Conservation (phyloP, 257 asterid genomes). For the Knoxia roxburghii region DNA sequence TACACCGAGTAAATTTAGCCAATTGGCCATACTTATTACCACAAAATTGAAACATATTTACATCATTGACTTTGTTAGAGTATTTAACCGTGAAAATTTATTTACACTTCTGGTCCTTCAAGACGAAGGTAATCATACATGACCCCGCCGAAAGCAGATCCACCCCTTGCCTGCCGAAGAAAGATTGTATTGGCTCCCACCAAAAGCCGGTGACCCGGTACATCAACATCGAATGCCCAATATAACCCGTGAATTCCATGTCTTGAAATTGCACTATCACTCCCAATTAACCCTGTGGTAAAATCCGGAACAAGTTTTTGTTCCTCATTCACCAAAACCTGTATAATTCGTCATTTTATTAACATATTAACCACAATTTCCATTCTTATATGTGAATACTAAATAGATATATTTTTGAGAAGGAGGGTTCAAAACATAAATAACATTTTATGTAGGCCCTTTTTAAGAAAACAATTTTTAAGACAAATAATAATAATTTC, state of each 20-base stretch:
- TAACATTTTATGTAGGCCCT: too few species aligned
- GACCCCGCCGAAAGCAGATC: background rate
- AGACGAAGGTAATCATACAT: conserved; percentile 8
- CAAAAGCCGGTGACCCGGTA: conserved; percentile 34
- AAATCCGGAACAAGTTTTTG: conserved; percentile 21
- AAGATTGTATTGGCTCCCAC: conserved; percentile 45
- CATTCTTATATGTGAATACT: too few species aligned
- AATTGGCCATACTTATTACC: too few species aligned
- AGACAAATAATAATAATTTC: too few species aligned
- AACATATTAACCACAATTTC: too few species aligned
- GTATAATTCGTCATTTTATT: background rate
- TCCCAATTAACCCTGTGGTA: conserved; percentile 39
- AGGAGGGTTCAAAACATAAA: too few species aligned
- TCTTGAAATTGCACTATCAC: conserved; percentile 74
- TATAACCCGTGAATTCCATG: conserved; percentile 81
- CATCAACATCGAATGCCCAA: conserved; percentile 21
- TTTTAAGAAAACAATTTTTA: too few species aligned
- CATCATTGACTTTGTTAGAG: too few species aligned
- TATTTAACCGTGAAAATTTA: too few species aligned
- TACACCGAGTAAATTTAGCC: too few species aligned
- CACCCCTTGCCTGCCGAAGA: conserved; percentile 39
- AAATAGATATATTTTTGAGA: too few species aligned
- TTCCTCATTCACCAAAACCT: conserved; percentile 49
- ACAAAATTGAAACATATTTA: too few species aligned
- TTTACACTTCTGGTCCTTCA: background rate